Evolutionary conservation across 169 alveolate genomes (phyloP).

Genomic region (Cryptosporidium sp.): DNA sequence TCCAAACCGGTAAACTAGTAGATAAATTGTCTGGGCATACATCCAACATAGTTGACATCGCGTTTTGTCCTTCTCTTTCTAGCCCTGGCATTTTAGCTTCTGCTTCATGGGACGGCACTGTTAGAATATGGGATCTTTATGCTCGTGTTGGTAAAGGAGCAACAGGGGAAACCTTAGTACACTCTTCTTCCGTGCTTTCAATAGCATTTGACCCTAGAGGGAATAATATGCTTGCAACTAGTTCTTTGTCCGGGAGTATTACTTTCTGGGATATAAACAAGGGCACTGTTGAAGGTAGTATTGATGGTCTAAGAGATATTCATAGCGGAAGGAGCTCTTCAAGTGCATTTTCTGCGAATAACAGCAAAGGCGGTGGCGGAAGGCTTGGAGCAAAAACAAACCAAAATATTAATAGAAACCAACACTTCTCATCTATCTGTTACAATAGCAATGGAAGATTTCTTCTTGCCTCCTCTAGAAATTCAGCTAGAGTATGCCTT

Average conservation of each 20-base stretch:
- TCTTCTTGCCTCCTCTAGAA: conserved; percentile 82
- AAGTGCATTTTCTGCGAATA: conserved; percentile 83
- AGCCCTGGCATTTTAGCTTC: conserved; percentile 90
- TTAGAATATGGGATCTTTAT: conserved; percentile 90
- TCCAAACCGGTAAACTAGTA: conserved; percentile 88
- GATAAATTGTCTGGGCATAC: conserved; percentile 93
- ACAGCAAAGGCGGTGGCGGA: conserved; percentile 75
- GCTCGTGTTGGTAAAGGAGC: conserved; percentile 90
- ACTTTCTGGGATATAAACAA: conserved; percentile 86
- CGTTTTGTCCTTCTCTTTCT: conserved; percentile 87
- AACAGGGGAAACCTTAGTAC: conserved; percentile 89
- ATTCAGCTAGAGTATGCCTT: conserved; percentile 82
- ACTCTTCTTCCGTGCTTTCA: conserved; percentile 90
- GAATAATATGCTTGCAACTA: conserved; percentile 90
- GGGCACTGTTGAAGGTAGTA: conserved; percentile 85
- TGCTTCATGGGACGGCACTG: conserved; percentile 95
- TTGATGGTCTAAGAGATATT: conserved; percentile 89
- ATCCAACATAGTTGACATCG: conserved; percentile 91
- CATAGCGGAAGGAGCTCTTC: conserved; percentile 84
- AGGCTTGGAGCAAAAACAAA: conserved; percentile 75
- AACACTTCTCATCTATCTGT: conserved; percentile 82
- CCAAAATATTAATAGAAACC: conserved; percentile 79
- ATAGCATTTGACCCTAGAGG: conserved; percentile 91
- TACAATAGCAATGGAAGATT: conserved; percentile 81
- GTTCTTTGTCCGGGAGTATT: conserved; percentile 85